phyloP scores from a whole-genome alignment of 2,329 filamentous ascomycete genomes.

The Pleoardoris graminearum region DNA sequence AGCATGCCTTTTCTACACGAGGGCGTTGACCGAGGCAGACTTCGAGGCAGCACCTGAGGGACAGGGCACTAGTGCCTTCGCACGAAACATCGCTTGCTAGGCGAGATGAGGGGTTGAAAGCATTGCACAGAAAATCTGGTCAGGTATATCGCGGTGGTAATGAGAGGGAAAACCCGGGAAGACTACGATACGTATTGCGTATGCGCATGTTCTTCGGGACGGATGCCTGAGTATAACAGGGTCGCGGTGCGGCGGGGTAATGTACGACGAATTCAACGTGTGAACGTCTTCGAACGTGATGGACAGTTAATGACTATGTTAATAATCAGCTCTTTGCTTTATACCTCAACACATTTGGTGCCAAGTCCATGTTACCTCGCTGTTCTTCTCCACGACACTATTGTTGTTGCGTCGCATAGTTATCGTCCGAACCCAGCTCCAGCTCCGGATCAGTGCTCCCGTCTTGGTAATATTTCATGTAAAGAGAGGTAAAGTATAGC shows the following conservation, averaged over 20 bases:
- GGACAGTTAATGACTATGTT: constrained; percentile 6
- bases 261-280: neutral
- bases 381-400: neutral
- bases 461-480: too few species aligned
- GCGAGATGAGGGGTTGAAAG: neutral
- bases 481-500: too few species aligned
- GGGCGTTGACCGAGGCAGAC: constrained; percentile 27
- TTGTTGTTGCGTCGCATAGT: neutral
- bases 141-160: neutral
- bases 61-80: constrained; percentile 36
- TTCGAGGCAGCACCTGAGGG: constrained; percentile 36
- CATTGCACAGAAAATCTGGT: neutral
- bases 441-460: neutral
- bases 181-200: neutral
- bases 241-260: constrained; percentile 11
- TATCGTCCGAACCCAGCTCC: neutral
- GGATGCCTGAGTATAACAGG: constrained; percentile 16
- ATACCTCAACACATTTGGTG: neutral
- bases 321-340: constrained; percentile 2
- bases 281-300: constrained; percentile 7
- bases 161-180: neutral
- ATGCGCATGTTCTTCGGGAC: constrained; percentile 12
- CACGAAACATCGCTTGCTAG: constrained; percentile 41
- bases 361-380: neutral
- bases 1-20: constrained; percentile 44